A percentile compares a stretch with the other conserved stretches of the same genome.
These are phyloP conservation scores for Neodidymelliopsis sp. DNA, from an alignment of 2,329 filamentous ascomycete genomes.

Conservation along the genomic window DNA sequence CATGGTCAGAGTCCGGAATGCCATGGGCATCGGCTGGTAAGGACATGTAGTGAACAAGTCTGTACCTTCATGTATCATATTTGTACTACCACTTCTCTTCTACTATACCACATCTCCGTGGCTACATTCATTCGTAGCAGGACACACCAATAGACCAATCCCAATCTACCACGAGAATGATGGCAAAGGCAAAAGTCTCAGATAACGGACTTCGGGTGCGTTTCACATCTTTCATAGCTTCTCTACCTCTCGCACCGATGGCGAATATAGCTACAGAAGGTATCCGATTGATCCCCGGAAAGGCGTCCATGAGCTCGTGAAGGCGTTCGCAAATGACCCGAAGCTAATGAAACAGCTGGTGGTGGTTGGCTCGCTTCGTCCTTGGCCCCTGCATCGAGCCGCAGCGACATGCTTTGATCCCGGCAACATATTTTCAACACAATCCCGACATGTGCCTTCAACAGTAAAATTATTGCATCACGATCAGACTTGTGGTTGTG, in stretches of 20 bases:
- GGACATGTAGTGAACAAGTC: not conserved
- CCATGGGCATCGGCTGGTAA: conserved; percentile 32
- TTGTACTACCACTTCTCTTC: not conserved
- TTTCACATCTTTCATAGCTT: not conserved
- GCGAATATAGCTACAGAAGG: not conserved
- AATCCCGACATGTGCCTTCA: not conserved
- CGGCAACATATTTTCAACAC: not conserved
- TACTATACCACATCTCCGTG: too few relatives aligned
- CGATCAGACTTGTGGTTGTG: not conserved
- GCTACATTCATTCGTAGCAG: too few relatives aligned
- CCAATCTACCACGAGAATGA: too few relatives aligned
- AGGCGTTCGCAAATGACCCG: conserved; percentile 18
- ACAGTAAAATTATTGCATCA: too few relatives aligned
- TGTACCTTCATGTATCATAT: conserved; percentile 3
- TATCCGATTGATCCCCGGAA: conserved; percentile 3
- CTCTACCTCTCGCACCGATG: conserved; percentile 7
- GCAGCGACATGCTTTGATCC: conserved; percentile 4
- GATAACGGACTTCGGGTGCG: conserved; percentile 15
- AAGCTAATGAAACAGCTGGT: not conserved
- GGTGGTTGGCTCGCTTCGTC: conserved; percentile 5
- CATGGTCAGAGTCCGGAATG: conserved; percentile 46
- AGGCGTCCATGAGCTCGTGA: too few relatives aligned
- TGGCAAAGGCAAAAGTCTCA: not conserved
- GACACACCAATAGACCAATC: too few relatives aligned
- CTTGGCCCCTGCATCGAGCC: not conserved